A percentile compares a stretch with the other conserved stretches of the same genome.
Conservation (phyloP, 148 eudicot genomes). For the Rhododendron henanense region DNA sequence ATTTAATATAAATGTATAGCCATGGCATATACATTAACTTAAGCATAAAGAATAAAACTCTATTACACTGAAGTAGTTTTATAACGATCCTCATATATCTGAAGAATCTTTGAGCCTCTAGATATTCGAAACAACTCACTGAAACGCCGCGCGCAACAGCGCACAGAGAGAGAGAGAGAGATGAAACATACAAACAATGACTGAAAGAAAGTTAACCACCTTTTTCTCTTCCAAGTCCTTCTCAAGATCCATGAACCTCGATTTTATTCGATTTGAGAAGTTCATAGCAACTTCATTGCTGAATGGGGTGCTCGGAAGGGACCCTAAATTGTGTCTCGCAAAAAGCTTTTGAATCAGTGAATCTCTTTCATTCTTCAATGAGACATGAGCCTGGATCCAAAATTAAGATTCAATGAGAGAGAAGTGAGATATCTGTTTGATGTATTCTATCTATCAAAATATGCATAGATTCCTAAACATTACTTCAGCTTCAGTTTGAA, state of each 20-base stretch:
- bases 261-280: constrained; percentile 42
- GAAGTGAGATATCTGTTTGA: neutral
- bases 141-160: neutral
- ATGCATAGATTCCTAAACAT: constrained; percentile 9
- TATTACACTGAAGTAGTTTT: neutral
- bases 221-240: constrained; percentile 68
- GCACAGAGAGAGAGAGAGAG: too few relatives aligned
- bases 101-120: constrained; percentile 5
- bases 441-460: neutral
- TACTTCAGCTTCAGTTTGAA: constrained; percentile 78
- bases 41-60: neutral
- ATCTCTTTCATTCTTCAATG: constrained; percentile 72
- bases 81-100: neutral
- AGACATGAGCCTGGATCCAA: constrained; percentile 51
- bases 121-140: neutral
- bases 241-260: constrained; percentile 54
- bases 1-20: neutral
- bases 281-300: constrained; percentile 58
- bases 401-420: constrained; percentile 14
- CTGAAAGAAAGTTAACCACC: constrained; percentile 34
- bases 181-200: neutral
- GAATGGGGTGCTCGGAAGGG: constrained; percentile 52
- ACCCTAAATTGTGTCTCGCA: constrained; percentile 61
- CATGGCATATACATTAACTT: neutral
- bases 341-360: constrained; percentile 51